Percentiles rank a stretch among this genome's conserved stretches.
phyloP scores from a whole-genome alignment of 257 asterid genomes.

The Nicotiana benthamiana region DNA sequence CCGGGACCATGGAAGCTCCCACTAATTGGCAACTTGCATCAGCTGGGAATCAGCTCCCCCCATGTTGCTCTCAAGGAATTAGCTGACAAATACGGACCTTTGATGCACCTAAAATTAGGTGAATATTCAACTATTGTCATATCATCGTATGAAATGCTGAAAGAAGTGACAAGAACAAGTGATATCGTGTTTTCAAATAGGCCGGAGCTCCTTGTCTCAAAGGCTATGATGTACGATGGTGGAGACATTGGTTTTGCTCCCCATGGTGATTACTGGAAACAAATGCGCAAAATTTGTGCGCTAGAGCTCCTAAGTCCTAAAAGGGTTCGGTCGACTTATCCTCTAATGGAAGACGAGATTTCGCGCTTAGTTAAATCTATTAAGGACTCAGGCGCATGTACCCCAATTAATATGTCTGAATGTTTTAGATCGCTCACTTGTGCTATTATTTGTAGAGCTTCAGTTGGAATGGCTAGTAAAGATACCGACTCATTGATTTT shows the following conservation, averaged over 20 bases:
- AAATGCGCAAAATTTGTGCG: too few species aligned
- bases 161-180: constrained; percentile 12
- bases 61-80: constrained; percentile 8
- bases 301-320: too few species aligned
- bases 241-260: too few species aligned
- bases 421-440: not conserved
- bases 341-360: constrained; percentile 16
- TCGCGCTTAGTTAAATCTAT: constrained; percentile 3
- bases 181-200: too few species aligned
- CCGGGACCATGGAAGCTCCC: constrained; percentile 28
- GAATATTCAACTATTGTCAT: constrained; percentile 25
- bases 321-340: too few species aligned
- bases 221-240: too few species aligned
- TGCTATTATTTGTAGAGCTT: too few species aligned
- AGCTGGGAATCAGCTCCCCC: constrained; percentile 10
- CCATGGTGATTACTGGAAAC: too few species aligned
- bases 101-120: constrained; percentile 30
- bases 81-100: constrained; percentile 23
- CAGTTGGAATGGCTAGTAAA: too few species aligned
- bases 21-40: constrained; percentile 33
- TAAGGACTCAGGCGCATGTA: not conserved
- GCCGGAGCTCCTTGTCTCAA: too few species aligned
- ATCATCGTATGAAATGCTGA: constrained; percentile 21
- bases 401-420: constrained; percentile 8
- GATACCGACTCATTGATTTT: too few species aligned